A percentile compares a stretch with the other conserved stretches of the same genome.
phyloP scores from a whole-genome alignment of 345 rosid species.

The Corymbia maculata region DNA sequence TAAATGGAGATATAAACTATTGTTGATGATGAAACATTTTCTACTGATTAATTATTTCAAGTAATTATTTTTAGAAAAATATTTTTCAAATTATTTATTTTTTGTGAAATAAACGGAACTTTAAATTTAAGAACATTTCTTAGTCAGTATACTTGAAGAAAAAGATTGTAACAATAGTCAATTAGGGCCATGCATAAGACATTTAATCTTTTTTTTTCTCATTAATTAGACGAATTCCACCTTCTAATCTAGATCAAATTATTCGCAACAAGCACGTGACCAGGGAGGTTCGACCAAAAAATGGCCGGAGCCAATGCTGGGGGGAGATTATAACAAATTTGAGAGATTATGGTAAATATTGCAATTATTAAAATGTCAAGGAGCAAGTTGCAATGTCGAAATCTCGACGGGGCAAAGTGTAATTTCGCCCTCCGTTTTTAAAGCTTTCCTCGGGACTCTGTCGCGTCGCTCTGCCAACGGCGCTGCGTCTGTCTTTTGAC shows the following conservation, averaged over 20 bases:
- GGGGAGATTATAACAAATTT: not conserved
- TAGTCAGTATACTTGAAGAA: too few relatives aligned
- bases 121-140: not conserved
- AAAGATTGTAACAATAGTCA: not conserved
- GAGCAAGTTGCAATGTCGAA: accelerated
- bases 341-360: not conserved
- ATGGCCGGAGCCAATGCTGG: not conserved
- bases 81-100: not conserved
- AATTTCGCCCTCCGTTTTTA: not conserved
- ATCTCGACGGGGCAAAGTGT: not conserved
- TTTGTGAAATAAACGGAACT: accelerated
- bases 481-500: not conserved
- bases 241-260: not conserved
- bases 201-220: accelerated
- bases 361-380: not conserved
- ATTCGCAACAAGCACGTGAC: not conserved
- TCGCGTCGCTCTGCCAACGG: not conserved
- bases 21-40: too few relatives aligned
- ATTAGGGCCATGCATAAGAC: accelerated
- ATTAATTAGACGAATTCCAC: not conserved
- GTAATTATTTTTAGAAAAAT: not conserved
- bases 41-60: too few relatives aligned
- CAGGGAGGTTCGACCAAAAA: not conserved
- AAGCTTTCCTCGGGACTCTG: not conserved
- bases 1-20: too few relatives aligned